Conservation (phyloP, 257 asterid genomes). For the Parsonsia alboflavescens region DNA sequence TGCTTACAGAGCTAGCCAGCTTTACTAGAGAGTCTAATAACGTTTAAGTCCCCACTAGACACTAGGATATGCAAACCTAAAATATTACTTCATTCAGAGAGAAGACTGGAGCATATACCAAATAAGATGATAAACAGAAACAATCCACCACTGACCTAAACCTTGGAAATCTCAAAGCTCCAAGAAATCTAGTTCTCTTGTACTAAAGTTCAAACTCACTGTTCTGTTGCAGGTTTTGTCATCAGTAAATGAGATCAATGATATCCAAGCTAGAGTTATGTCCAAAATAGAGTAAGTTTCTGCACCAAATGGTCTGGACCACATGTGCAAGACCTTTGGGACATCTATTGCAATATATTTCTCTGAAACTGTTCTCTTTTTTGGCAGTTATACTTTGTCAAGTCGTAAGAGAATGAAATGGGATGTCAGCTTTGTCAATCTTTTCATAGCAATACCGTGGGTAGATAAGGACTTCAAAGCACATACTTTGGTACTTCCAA, state of each 20-base stretch:
- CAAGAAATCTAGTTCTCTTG: not conserved
- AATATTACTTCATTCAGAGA: not conserved
- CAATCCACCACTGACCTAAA: not conserved
- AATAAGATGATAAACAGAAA: not conserved
- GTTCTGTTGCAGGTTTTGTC: slow-evolving; percentile 52
- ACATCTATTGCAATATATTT: not conserved
- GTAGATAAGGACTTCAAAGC: slow-evolving; percentile 33
- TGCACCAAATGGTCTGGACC: not conserved
- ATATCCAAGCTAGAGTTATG: slow-evolving; percentile 52
- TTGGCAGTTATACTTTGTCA: slow-evolving; percentile 66
- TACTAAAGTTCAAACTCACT: slow-evolving; percentile 7
- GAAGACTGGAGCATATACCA: not conserved
- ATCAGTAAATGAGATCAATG: slow-evolving; percentile 62
- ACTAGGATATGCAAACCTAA: not conserved
- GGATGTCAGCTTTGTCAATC: slow-evolving; percentile 50
- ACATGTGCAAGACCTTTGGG: not conserved
- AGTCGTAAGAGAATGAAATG: slow-evolving; percentile 58
- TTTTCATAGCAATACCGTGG: slow-evolving; percentile 49
- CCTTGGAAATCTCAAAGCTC: not conserved
- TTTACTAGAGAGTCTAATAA: not conserved
- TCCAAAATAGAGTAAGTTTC: slow-evolving; percentile 77
- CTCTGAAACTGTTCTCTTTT: slow-evolving; percentile 4
- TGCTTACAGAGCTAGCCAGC: not conserved
- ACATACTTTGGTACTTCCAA: slow-evolving; percentile 42
- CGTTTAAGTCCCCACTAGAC: not conserved